Evolutionary conservation across 805 yeast species (phyloP), one percentile per base, ranked within the genome.

Genomic region (Suhomyces kilbournensis): DNA sequence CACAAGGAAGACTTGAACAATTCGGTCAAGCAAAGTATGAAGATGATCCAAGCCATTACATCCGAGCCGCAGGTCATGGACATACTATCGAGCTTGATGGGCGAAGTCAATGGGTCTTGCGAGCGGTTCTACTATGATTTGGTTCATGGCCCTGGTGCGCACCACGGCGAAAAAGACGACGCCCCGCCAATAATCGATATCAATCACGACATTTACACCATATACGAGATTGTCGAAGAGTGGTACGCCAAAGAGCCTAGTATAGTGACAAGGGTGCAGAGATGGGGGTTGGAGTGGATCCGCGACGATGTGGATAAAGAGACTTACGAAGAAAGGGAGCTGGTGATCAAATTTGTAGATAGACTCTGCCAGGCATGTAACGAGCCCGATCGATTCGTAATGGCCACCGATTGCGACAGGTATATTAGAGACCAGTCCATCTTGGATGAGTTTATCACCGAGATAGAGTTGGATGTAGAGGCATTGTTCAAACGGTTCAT

Each of bases 361-460:
- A 45, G 53, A n/a, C 35, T 56, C 14, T 50, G 54, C 42, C 32
- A 23, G 8, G 56, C 52, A 12, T 46, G 53, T n/a, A 40, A 45
- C 25, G 52, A 48, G 30, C 50, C 53, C 14, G 57, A 54, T 19
- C 43, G 39, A 15, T 50, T 47, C 20, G 38, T 38, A 19, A 46
- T 56, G 17, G 59, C 57, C 6, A 46, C 45, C 20, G 53, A 48
- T 30, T 56, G 59, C 26, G 59, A 56, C 28, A 38, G 52, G 30
- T 56, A 56, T 19, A 56, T 56, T 17, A 38, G 53, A 14, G 59
- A 53, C 40, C 49, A 54, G 38, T 53, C 51, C 50, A 53, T 52
- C 17, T 54, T 56, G 52, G 59, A 56, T 32, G 59, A 56, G 47
- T 56, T 56, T 46, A 53, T 54, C 34, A 53, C 54, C 17, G 59